phyloP scores from a whole-genome alignment of 78 protist species.

The Dictyostelium intermedium region DNA sequence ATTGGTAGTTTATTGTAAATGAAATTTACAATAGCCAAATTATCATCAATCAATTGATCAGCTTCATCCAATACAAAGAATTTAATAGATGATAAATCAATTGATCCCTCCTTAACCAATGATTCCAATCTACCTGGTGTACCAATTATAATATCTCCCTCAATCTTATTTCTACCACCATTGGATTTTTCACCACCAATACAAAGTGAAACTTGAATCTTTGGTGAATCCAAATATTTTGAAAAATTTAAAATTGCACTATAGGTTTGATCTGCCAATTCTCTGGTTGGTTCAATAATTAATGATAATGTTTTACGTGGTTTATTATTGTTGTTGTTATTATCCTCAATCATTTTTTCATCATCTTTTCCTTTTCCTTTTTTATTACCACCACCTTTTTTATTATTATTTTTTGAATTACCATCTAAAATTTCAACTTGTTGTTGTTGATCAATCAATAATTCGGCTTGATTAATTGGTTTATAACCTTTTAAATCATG shows the following conservation, averaged over 20 bases:
- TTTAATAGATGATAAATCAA: slow-evolving; percentile 46
- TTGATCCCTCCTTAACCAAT: slow-evolving; percentile 40
- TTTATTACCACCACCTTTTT: neutral
- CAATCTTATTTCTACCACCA: slow-evolving; percentile 10
- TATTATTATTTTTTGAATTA: slow-evolving; percentile 15
- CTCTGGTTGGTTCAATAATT: slow-evolving; percentile 90
- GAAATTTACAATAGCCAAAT: slow-evolving; percentile 42
- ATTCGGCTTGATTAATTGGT: slow-evolving; percentile 29
- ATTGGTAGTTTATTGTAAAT: slow-evolving; percentile 39
- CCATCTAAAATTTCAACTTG: neutral
- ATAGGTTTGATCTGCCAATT: slow-evolving; percentile 87
- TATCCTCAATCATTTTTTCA: neutral
- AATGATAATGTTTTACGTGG: slow-evolving; percentile 72
- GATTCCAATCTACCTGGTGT: slow-evolving; percentile 89
- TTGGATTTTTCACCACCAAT: slow-evolving; percentile 78
- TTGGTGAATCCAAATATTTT: slow-evolving; percentile 50
- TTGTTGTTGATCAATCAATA: neutral
- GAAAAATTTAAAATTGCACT: slow-evolving; percentile 58
- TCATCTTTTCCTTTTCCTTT: neutral
- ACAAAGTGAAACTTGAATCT: slow-evolving; percentile 43
- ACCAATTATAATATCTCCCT: slow-evolving; percentile 91
- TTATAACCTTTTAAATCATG: slow-evolving; percentile 47
- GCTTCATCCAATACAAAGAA: slow-evolving; percentile 94
- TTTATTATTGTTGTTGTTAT: neutral
- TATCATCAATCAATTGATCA: slow-evolving; percentile 79